These are phyloP conservation scores for Neonectria magnoliae DNA, from an alignment of 2,329 filamentous ascomycete genomes.

Conservation along the genomic window DNA sequence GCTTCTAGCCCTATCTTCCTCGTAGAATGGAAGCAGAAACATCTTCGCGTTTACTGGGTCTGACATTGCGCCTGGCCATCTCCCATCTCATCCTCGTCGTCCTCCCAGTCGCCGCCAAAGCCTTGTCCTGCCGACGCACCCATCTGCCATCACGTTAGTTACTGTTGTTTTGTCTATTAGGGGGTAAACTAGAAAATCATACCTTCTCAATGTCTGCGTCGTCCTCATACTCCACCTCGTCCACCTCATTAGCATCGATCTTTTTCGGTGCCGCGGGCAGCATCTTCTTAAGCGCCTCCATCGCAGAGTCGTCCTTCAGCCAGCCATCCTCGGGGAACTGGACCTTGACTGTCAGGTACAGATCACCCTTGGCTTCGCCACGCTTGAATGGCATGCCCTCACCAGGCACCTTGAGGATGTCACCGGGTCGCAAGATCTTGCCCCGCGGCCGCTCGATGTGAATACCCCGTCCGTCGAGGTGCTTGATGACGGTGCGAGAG, in stretches of 20 bases:
- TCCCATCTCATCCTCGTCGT: constrained; percentile 77
- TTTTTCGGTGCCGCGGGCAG: constrained; percentile 72
- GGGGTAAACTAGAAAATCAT: constrained; percentile 42
- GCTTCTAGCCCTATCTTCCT: constrained; percentile 21
- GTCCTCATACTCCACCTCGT: constrained; percentile 89
- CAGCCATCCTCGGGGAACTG: constrained; percentile 90
- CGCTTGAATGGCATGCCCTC: constrained; percentile 97
- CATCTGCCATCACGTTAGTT: constrained; percentile 60
- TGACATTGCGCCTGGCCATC: constrained; percentile 76
- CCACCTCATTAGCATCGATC: constrained; percentile 78
- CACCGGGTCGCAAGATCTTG: constrained; percentile 82
- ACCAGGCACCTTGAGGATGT: constrained; percentile 84
- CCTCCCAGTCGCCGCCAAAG: constrained; percentile 73
- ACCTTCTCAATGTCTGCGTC: constrained; percentile 84
- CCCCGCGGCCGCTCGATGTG: constrained; percentile 82
- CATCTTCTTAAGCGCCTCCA: constrained; percentile 77
- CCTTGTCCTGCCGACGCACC: constrained; percentile 77
- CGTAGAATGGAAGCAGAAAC: constrained; percentile 1
- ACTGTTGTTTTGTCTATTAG: neutral
- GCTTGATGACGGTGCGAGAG: constrained; percentile 87
- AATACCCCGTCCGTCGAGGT: constrained; percentile 93
- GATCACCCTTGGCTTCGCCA: constrained; percentile 83
- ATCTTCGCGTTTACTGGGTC: constrained; percentile 66
- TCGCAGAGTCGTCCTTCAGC: constrained; percentile 75
- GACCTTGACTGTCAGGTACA: constrained; percentile 87